These are phyloP conservation scores for Aspergillus udagawae DNA, from an alignment of 2,329 filamentous ascomycete species.

Conservation along the genomic window DNA sequence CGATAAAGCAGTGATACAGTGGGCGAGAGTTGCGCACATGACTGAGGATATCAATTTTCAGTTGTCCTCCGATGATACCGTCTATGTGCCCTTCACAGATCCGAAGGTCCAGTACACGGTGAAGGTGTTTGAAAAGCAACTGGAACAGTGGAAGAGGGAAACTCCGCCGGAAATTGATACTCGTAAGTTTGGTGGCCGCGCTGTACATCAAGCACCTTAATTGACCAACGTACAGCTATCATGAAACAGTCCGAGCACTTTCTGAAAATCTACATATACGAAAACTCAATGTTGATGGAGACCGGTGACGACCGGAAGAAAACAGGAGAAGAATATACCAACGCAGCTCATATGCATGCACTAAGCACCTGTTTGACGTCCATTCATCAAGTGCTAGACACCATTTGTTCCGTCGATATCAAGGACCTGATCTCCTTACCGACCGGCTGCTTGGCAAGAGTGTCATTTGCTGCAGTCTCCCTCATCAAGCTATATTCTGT, in stretches of 20 bases:
- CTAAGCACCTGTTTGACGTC: conserved; percentile 64
- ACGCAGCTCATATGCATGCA: conserved; percentile 61
- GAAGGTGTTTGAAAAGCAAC: conserved; percentile 60
- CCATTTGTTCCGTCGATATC: conserved; percentile 60
- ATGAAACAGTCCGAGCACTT: conserved; percentile 62
- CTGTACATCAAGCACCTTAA: not conserved
- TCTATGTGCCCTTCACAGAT: conserved; percentile 54
- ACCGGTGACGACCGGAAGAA: conserved; percentile 41
- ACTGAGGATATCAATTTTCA: conserved; percentile 66
- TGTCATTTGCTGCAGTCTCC: conserved; percentile 67
- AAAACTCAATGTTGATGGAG: conserved; percentile 66
- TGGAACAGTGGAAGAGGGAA: conserved; percentile 57
- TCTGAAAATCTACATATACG: conserved; percentile 69
- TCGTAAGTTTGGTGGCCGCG: conserved; percentile 43
- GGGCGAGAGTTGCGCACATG: conserved; percentile 57
- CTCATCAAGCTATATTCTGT: conserved; percentile 71
- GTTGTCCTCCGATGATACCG: conserved; percentile 64
- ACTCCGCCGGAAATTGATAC: conserved; percentile 52
- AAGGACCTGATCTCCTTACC: conserved; percentile 60
- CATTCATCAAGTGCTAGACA: conserved; percentile 63
- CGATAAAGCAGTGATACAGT: conserved; percentile 54
- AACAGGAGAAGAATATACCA: conserved; percentile 30
- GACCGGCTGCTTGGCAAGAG: conserved; percentile 67
- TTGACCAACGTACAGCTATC: conserved; percentile 44
- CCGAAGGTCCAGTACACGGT: conserved; percentile 61